Evolutionary conservation across 805 yeast species (phyloP), one percentile per base, ranked within the genome.

Genomic region (Debaryomyces maramus): DNA sequence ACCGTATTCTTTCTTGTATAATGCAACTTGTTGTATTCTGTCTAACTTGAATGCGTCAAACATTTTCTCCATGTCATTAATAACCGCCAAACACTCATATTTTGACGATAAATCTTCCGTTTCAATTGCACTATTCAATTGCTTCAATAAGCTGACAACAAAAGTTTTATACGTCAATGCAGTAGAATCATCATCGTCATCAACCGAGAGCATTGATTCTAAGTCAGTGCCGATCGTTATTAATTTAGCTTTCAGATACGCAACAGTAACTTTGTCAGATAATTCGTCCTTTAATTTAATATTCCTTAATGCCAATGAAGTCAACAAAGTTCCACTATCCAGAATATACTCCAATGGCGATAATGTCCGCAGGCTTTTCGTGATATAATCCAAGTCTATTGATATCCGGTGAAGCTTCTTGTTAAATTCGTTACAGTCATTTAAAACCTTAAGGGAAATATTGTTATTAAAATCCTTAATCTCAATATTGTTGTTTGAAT

Each of bases 41-140:
- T 70, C 73, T 28, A 65, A 46, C 44, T 66, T 69, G 49, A 58
- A 69, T 0, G 79, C 73, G 33, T 80, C 83, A 56, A 81, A 83
- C 88, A 84, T 84, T 48, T 80, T 75, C 52, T 83, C 89, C 61
- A 84, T 81, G 48, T 83, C 89, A 43, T 73, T 72, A 20, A 84
- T 78, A 21, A 82, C 81, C 0, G 80, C 78, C 39, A 83, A 67
- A 48, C 88, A 83, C 53, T 84, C 88, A 61, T 78, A 74, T 40
- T 81, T 79, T 9, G 76, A 76, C 30, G 76, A 73, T 14, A 73
- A 70, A 50, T 83, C 85, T 23, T 77, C 75, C 11, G 63, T 55
- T 5, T 69, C 70, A 6, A 80, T 74, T 3, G 85, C 77, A 11
- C 61, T 63, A 40, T 80, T 78, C 43, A 83, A 61, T 51, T 83